Evolutionary conservation across 139 green algal species (phyloP), one percentile per base, ranked within the genome.

Genomic region (Haematococcus lacustris): DNA sequence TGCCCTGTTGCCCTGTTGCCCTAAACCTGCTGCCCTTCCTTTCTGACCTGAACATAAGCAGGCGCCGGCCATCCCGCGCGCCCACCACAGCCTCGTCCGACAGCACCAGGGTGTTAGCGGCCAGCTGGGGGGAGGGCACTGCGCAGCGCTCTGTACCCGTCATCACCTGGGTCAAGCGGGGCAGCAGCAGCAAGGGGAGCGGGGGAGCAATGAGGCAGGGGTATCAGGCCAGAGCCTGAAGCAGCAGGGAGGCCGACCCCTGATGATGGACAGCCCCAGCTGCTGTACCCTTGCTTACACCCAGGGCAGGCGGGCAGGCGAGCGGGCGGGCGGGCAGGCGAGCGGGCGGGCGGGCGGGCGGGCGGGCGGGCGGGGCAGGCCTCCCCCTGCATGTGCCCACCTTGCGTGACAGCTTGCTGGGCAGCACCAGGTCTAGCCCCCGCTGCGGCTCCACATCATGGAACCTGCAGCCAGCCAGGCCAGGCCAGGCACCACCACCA

Each of bases 81-180:
- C 38, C 7, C 26, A 86, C 74, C 65, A 85, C 76, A 33, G 68
- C 40, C 35, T 83, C 70, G 53, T 91, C 85, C 6, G 71, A 82
- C 51, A 96, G 73, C 47, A 86, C 81, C 59, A 96, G 78, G 2
- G 90, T 95, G 85, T 95, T 95, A n/a, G 93, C 85, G 1, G 75
- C 71, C 66, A 92, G 78, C 33, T 86, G 64, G 0, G 88, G 80
- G 33, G 84, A 83, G 25, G 90, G 90, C 23, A 91, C 76, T 3
- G 79, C 77, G 51, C 78, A 67, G n/a, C 75, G 64, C 3, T 75
- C 76, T 2, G 78, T 80, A n/a, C 73, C 77, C 6, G 67, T 13
- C 9, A 91, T 85, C 7, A 92, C 81, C 71, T 82, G 73, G 3
- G 69, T 84, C 39, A 77, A n/a, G 17, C n/a, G 25, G 38, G 59